Base-by-base conservation (phyloP, 2,329 filamentous ascomycete species). In the Aureobasidium mangrovei region DNA sequence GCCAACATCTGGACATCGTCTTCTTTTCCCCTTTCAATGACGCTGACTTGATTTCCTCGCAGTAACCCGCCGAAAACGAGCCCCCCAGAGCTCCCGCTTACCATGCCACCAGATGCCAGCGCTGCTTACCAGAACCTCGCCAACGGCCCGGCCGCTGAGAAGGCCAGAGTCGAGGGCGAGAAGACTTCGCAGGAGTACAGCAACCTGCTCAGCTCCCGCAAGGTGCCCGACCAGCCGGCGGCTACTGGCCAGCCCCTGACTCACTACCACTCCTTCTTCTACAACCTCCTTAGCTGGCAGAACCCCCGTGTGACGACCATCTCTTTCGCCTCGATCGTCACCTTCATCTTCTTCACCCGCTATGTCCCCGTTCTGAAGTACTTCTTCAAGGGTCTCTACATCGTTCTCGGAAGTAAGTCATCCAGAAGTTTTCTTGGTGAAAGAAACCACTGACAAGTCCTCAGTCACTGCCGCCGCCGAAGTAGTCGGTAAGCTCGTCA, bases 221-320 rank as follows among this genome's bases (percentile, higher is more conserved):
- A 73, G 45, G 74, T 73, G 28, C 79, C 80, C 26, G 72, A 76
- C 42, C 71, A 75, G 61, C 76, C 75, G 59, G 76, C 80, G 57
- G 76, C 76, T 53, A 82, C 77, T 60, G 80, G 80, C 60, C 81
- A 84, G 67, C 75, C 79, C 59, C 70, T 84, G 67, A 84, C 81
- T 54, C 79, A 82, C 69, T 84, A 84, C 69, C 82, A 84, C 69
- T 83, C 80, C 61, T 72, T 83, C 71, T 78, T 85, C 70, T 84
- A 84, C 69, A 80, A 78, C 61, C 74, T 84, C 45, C 67, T 85
- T 63, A 83, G 80, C 72, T 84, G 81, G 81, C 79, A 83, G 69
- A 81, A 82, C 70, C 81, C 81, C 55, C 77, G 81, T 63, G 80
- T 80, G 40, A 84, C 82, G 58, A 78, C 75, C 59, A 77, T 82